Evolutionary conservation across 257 asterid species (phyloP).

Genomic region (Scutellaria baicalensis): DNA sequence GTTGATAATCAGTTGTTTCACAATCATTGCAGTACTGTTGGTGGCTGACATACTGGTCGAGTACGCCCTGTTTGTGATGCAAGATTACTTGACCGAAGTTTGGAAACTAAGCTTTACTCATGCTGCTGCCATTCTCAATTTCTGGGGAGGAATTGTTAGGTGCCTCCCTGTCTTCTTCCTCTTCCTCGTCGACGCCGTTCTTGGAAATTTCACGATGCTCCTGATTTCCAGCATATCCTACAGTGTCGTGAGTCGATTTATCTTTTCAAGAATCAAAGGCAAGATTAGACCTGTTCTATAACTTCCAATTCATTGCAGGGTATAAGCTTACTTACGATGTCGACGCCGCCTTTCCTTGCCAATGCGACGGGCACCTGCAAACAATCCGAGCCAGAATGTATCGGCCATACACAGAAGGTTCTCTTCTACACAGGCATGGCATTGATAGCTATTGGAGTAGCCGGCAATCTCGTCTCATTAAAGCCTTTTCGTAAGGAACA

Average conservation of each 20-base stretch:
- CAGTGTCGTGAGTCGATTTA: background rate
- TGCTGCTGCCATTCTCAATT: conserved; percentile 45
- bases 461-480: conserved; percentile 38
- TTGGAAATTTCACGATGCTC: conserved; percentile 30
- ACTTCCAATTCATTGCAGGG: conserved; percentile 23
- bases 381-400: conserved; percentile 30
- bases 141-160: conserved; percentile 32
- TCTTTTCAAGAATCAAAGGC: background rate
- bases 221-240: conserved; percentile 35
- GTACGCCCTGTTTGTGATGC: conserved; percentile 41
- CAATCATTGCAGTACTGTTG: conserved; percentile 15
- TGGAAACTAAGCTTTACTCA: conserved; percentile 48
- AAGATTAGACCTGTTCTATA: background rate
- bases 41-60: conserved; percentile 21
- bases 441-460: conserved; percentile 37
- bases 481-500: conserved; percentile 21
- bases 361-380: conserved; percentile 39
- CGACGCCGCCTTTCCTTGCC: conserved; percentile 52
- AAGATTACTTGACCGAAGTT: conserved; percentile 40
- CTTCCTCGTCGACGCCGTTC: conserved; percentile 19
- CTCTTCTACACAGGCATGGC: conserved; percentile 46
- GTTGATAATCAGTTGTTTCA: too few species aligned
- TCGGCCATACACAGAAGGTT: conserved; percentile 34
- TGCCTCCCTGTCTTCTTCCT: conserved; percentile 18
- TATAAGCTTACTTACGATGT: conserved; percentile 41